Percentiles rank a stretch among this genome's conserved stretches.
Evolutionary conservation across 352 stramenopile species (phyloP).

Genomic region (Phytophthora fragariaefolia): DNA sequence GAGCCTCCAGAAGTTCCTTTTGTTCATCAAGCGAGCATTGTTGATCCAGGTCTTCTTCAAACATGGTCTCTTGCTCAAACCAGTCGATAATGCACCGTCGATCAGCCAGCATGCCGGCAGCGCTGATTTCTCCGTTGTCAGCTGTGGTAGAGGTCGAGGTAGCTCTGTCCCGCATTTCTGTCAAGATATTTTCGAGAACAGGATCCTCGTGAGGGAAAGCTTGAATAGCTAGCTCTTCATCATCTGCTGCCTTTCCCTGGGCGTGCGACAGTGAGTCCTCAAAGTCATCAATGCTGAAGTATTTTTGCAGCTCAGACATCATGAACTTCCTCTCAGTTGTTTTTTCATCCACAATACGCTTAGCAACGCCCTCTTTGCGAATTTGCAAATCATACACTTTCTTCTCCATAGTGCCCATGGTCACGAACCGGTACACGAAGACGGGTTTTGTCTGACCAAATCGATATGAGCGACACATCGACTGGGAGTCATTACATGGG

Average conservation of each 20-base stretch:
- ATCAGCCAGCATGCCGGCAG: slow-evolving; percentile 20
- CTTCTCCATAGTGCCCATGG: slow-evolving; percentile 93
- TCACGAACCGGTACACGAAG: slow-evolving; percentile 94
- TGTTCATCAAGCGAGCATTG: slow-evolving; percentile 74
- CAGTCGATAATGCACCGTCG: slow-evolving; percentile 76
- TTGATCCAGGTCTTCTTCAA: slow-evolving; percentile 88
- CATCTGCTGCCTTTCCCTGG: slow-evolving; percentile 31
- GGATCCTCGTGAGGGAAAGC: slow-evolving; percentile 53
- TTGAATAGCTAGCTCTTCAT: slow-evolving; percentile 26
- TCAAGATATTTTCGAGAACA: slow-evolving; percentile 60
- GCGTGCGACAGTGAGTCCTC: slow-evolving; percentile 68
- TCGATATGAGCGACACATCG: slow-evolving; percentile 93
- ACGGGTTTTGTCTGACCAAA: slow-evolving; percentile 93
- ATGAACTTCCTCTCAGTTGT: slow-evolving; percentile 87
- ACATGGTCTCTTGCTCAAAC: slow-evolving; percentile 92
- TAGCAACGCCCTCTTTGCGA: slow-evolving; percentile 89
- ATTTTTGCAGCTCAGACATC: slow-evolving; percentile 81
- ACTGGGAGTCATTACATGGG: slow-evolving; percentile 91
- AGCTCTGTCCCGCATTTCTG: slow-evolving; percentile 43
- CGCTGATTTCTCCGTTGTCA: slow-evolving; percentile 21
- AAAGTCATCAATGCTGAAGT: slow-evolving; percentile 86
- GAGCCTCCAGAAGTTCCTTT: slow-evolving; percentile 73
- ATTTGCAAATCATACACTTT: slow-evolving; percentile 93
- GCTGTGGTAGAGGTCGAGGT: slow-evolving; percentile 1
- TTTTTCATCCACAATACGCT: slow-evolving; percentile 90